A percentile compares a stretch with the other conserved stretches of the same genome.
phyloP scores from a whole-genome alignment of 2,329 filamentous ascomycete genomes.

The Penicillium sp. region DNA sequence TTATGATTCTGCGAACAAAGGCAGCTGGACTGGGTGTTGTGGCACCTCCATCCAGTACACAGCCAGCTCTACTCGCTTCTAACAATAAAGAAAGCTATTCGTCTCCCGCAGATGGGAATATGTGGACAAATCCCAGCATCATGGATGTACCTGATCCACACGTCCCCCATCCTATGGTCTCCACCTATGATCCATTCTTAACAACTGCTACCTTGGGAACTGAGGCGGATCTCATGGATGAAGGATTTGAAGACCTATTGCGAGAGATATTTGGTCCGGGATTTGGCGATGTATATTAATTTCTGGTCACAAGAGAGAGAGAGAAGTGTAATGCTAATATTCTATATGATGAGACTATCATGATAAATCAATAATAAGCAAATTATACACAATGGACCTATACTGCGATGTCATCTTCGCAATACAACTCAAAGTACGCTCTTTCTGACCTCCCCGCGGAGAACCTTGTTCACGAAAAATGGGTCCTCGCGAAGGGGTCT shows the following conservation, averaged over 20 bases:
- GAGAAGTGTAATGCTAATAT: too few relatives aligned
- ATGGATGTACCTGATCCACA: too few relatives aligned
- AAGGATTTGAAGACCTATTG: constrained; percentile 30
- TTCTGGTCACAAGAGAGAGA: too few relatives aligned
- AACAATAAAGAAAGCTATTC: background rate
- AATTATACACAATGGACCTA: too few relatives aligned
- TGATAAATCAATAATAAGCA: too few relatives aligned
- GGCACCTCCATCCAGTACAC: background rate
- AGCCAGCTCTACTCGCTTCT: background rate
- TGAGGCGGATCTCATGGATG: constrained; percentile 18
- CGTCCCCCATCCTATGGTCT: constrained; percentile 15
- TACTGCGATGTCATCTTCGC: too few relatives aligned
- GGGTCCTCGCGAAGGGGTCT: constrained; percentile 24
- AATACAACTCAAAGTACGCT: too few relatives aligned
- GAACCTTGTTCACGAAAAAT: constrained; percentile 23
- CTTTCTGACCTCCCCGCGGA: constrained; percentile 22
- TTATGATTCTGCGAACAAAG: constrained; percentile 30
- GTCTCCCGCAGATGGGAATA: too few relatives aligned
- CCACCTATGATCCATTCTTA: constrained; percentile 28
- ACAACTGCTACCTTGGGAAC: constrained; percentile 15
- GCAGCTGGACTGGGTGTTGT: constrained; percentile 7
- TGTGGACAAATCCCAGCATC: too few relatives aligned
- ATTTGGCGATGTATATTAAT: constrained; percentile 25
- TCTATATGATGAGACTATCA: too few relatives aligned
- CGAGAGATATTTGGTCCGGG: constrained; percentile 33